Percentiles rank a stretch among this genome's conserved stretches.
phyloP scores from a whole-genome alignment of 2,329 filamentous ascomycete species.

The Anthostomella pinea region DNA sequence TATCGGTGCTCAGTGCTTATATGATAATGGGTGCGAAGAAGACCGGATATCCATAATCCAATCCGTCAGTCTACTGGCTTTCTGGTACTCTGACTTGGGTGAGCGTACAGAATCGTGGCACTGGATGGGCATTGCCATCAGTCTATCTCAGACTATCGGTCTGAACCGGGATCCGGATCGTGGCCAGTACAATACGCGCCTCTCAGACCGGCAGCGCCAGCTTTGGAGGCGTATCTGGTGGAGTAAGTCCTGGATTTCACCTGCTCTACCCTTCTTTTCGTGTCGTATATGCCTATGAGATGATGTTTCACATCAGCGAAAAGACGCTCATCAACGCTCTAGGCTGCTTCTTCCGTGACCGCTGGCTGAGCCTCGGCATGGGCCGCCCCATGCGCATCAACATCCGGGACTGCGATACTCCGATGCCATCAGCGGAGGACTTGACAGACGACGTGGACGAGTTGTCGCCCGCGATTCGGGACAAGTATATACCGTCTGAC shows the following conservation, averaged over 20 bases:
- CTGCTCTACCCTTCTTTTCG: neutral
- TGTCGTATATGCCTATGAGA: too few relatives aligned
- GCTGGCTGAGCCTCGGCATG: constrained; percentile 37
- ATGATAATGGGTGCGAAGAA: constrained; percentile 12
- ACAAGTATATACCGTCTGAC: constrained; percentile 10
- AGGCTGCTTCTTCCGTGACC: constrained; percentile 37
- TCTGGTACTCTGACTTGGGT: constrained; percentile 15
- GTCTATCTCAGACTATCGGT: constrained; percentile 13
- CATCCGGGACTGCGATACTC: constrained; percentile 35
- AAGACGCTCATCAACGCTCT: neutral
- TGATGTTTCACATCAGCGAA: constrained; percentile 1
- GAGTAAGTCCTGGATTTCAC: constrained; percentile 18
- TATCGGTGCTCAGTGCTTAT: constrained; percentile 4
- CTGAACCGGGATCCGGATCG: constrained; percentile 12
- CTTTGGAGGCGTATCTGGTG: constrained; percentile 41
- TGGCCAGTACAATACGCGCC: constrained; percentile 10
- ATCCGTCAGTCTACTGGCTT: constrained; percentile 13
- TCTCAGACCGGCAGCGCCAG: constrained; percentile 14
- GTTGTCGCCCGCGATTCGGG: neutral
- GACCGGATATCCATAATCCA: constrained; percentile 15
- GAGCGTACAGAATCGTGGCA: constrained; percentile 14
- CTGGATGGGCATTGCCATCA: constrained; percentile 17
- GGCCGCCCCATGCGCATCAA: constrained; percentile 39
- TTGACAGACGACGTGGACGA: constrained; percentile 8
- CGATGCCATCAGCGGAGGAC: constrained; percentile 23